phyloP scores from a whole-genome alignment of 768 basidiomycete genomes.

The Mycena alexandri region DNA sequence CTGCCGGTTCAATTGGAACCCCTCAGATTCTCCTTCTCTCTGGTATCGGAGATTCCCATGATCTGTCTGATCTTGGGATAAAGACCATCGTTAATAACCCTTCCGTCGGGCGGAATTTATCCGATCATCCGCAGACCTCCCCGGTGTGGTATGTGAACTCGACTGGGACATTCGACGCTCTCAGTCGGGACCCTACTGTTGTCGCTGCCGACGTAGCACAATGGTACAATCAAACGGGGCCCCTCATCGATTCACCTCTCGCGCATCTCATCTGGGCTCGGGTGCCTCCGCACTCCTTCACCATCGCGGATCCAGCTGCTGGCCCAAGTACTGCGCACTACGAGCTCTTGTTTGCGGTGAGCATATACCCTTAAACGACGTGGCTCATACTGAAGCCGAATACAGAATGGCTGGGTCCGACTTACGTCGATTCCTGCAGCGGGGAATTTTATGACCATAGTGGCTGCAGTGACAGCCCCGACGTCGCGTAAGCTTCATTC shows the following conservation, averaged over 20 bases:
- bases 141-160: constrained; percentile 38
- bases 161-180: constrained; percentile 33
- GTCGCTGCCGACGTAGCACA: constrained; percentile 16
- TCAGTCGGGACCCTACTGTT: constrained; percentile 31
- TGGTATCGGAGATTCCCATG: constrained; percentile 37
- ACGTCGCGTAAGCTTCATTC: constrained; percentile 29
- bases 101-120: constrained; percentile 39
- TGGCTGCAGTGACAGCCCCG: constrained; percentile 34
- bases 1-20: constrained; percentile 45
- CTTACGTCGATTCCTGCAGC: constrained; percentile 20
- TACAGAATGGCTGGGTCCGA: constrained; percentile 31
- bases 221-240: constrained; percentile 39
- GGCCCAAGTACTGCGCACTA: constrained; percentile 39
- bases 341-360: constrained; percentile 39
- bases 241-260: constrained; percentile 24
- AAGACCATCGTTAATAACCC: constrained; percentile 37
- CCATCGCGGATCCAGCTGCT: constrained; percentile 40
- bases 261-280: constrained; percentile 28
- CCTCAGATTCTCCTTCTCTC: constrained; percentile 42
- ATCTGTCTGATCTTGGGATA: constrained; percentile 34
- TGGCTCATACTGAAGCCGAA: no score
- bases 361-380: background rate
- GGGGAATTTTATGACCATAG: constrained; percentile 31
- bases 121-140: constrained; percentile 34
- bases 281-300: constrained; percentile 16